These are phyloP conservation scores for Lachancea sp. DNA, from an alignment of 805 yeast species.

Conservation along the genomic window DNA sequence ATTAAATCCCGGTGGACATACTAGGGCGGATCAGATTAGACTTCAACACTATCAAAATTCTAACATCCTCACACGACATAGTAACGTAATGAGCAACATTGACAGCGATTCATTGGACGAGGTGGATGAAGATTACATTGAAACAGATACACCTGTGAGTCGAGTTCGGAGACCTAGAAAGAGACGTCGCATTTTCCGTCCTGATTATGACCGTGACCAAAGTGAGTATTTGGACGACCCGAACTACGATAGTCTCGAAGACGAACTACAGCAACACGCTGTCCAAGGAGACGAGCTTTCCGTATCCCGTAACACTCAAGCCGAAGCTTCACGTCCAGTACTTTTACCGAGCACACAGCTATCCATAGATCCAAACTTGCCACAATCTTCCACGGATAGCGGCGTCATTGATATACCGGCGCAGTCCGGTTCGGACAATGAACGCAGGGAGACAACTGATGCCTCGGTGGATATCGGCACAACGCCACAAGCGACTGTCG, in stretches of 20 bases:
- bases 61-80: no score
- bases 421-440: conserved; percentile 5
- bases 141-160: no score
- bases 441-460: background rate
- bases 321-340: background rate
- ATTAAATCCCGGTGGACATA: no score
- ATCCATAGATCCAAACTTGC: conserved; percentile 15
- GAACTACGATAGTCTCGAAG: conserved; percentile 15
- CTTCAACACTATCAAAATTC: no score
- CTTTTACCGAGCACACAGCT: background rate
- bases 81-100: no score
- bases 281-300: no score
- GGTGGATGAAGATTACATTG: no score
- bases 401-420: conserved; percentile 10
- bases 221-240: background rate
- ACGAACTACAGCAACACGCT: background rate
- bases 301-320: background rate
- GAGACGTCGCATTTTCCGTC: background rate
- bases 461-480: conserved; percentile 17
- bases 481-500: conserved; percentile 34
- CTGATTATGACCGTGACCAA: background rate
- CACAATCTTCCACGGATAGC: conserved; percentile 12
- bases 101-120: no score
- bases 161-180: no score
- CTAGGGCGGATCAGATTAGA: no score